A percentile compares a stretch with the other conserved stretches of the same genome.
Evolutionary conservation across 2,329 filamentous ascomycete species (phyloP).

Genomic region (Diaporthe australafricana): DNA sequence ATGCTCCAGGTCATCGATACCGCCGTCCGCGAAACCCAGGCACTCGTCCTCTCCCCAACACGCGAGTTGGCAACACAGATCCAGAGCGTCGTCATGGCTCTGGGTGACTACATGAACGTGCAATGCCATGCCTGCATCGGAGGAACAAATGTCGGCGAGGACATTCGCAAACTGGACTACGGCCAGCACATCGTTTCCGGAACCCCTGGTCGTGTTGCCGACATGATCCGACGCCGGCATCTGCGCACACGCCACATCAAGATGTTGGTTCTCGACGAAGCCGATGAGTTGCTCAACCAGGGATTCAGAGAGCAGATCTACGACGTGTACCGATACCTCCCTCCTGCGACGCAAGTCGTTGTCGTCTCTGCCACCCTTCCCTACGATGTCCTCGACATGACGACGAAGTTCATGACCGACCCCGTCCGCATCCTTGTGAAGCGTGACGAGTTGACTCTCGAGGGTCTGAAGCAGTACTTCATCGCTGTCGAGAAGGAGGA

Average conservation of each 20-base stretch:
- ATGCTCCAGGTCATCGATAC: slow-evolving; percentile 99
- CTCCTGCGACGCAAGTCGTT: slow-evolving; percentile 97
- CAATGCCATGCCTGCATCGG: slow-evolving; percentile 99
- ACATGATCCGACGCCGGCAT: slow-evolving; percentile 99
- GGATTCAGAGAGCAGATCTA: slow-evolving; percentile 99
- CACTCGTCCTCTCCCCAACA: slow-evolving; percentile 95
- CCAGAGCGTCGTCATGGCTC: slow-evolving; percentile 98
- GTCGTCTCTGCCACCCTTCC: slow-evolving; percentile 98
- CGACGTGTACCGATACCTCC: slow-evolving; percentile 99
- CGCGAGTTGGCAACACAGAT: slow-evolving; percentile 99
- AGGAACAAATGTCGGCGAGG: slow-evolving; percentile 96
- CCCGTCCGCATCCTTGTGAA: slow-evolving; percentile 99
- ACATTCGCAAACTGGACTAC: slow-evolving; percentile 97
- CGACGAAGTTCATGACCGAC: slow-evolving; percentile 99
- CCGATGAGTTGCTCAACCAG: slow-evolving; percentile 94
- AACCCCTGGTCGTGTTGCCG: slow-evolving; percentile 97
- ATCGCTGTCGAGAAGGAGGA: slow-evolving; percentile 99
- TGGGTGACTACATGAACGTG: slow-evolving; percentile 99
- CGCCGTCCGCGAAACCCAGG: slow-evolving; percentile 95
- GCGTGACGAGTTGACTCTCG: slow-evolving; percentile 99
- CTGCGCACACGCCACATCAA: slow-evolving; percentile 98
- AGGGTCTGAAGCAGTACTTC: slow-evolving; percentile 99
- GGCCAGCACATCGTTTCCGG: slow-evolving; percentile 98
- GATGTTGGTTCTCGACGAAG: slow-evolving; percentile 99
- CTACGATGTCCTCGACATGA: slow-evolving; percentile 98